Percentiles rank a stretch among this genome's conserved stretches.
Conservation (phyloP, 257 asterid species). For the Solanum chmielewskii region DNA sequence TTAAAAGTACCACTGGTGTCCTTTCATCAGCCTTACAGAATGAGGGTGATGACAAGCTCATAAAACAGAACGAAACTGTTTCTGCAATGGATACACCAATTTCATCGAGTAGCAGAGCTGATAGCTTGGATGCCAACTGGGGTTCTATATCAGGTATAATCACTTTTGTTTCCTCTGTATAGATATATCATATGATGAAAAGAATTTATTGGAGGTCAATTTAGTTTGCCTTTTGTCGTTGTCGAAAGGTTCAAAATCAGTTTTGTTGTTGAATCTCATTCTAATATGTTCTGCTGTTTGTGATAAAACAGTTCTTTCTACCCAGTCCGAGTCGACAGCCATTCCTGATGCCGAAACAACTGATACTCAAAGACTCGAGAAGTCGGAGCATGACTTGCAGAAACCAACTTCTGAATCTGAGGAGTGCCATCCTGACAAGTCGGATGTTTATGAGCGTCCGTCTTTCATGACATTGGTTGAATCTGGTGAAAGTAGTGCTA, state of each 20-base stretch:
- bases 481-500: conserved; percentile 9
- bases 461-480: conserved; percentile 70
- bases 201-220: not conserved
- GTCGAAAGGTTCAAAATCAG: not conserved
- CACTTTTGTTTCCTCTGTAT: not conserved
- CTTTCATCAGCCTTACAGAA: conserved; percentile 14
- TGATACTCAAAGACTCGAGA: conserved; percentile 17
- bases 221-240: not conserved
- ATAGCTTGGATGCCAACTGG: conserved; percentile 71
- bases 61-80: conserved; percentile 18
- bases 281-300: not conserved
- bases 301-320: conserved; percentile 20
- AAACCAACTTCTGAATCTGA: conserved; percentile 22
- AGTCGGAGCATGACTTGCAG: conserved; percentile 21
- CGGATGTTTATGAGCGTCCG: conserved; percentile 59
- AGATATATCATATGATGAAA: not conserved
- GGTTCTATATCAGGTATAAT: conserved; percentile 76
- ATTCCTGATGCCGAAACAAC: conserved; percentile 14
- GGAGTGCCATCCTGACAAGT: conserved; percentile 18
- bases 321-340: conserved; percentile 20
- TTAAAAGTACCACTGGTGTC: conserved; percentile 1
- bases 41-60: conserved; percentile 22
- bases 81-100: conserved; percentile 23
- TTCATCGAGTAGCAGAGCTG: conserved; percentile 39
- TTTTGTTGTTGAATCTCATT: not conserved